phyloP scores from a whole-genome alignment of 768 basidiomycete genomes.

The Hypholoma sublateritium region DNA sequence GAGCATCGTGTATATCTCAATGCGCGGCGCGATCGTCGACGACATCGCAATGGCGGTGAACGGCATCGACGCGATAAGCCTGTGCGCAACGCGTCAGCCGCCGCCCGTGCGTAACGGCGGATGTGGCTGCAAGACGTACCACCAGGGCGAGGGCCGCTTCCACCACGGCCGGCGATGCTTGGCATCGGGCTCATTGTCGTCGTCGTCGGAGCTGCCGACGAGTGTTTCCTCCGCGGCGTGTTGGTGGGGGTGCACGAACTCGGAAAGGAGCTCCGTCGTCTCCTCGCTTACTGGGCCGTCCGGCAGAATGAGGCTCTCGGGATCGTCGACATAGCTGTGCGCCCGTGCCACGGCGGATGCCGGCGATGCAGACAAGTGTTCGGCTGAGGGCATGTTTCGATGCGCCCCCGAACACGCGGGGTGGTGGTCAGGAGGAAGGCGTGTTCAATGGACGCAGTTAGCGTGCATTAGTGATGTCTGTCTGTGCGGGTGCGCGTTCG shows the following conservation, averaged over 20 bases:
- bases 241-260: constrained; percentile 40
- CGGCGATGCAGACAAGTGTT: not conserved
- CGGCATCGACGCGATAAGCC: constrained; percentile 58
- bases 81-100: constrained; percentile 23
- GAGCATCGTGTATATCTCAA: constrained; percentile 74
- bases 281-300: constrained; percentile 48
- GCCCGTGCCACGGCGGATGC: not conserved
- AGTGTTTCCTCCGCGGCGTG: constrained; percentile 33
- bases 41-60: constrained; percentile 54
- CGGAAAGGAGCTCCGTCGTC: constrained; percentile 44
- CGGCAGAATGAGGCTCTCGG: constrained; percentile 40
- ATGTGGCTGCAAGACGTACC: constrained; percentile 38
- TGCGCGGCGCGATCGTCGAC: constrained; percentile 63
- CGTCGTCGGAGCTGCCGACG: constrained; percentile 17
- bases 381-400: not conserved
- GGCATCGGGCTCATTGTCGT: constrained; percentile 25
- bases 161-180: constrained; percentile 62
- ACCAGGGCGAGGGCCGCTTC: constrained; percentile 70
- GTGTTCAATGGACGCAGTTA: not conserved
- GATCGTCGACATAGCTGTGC: constrained; percentile 25
- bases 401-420: not conserved
- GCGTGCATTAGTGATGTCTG: constrained; percentile 2
- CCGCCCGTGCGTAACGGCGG: not conserved
- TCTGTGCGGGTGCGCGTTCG: not conserved
- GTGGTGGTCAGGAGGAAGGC: not conserved